These are phyloP conservation scores for Arabidopsis suecica DNA, from an alignment of 345 rosid species.

Conservation along the genomic window DNA sequence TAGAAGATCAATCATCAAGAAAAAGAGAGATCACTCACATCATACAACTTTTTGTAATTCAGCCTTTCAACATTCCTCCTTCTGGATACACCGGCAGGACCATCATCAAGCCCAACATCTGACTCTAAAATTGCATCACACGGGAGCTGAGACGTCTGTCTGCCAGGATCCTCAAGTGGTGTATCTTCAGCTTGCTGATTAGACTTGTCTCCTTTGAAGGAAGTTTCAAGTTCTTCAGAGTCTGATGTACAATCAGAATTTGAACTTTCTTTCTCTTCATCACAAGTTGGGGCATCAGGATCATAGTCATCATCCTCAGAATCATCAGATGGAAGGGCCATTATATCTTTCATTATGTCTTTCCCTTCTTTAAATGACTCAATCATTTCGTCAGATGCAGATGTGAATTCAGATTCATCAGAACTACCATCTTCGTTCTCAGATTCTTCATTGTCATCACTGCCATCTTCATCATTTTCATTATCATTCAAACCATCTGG, in stretches of 20 bases:
- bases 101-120: conserved; percentile 49
- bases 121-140: conserved; percentile 48
- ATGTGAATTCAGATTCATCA: conserved; percentile 63
- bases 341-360: conserved; percentile 42
- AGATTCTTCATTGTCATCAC: conserved; percentile 56
- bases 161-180: conserved; percentile 29
- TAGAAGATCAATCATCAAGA: conserved; percentile 13
- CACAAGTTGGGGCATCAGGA: conserved; percentile 61
- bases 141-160: conserved; percentile 41
- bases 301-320: conserved; percentile 87
- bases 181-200: conserved; percentile 48
- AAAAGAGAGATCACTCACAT: conserved; percentile 59
- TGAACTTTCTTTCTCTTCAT: conserved; percentile 61
- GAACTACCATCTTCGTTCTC: conserved; percentile 63
- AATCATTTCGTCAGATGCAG: conserved; percentile 63
- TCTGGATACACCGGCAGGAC: conserved; percentile 47
- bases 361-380: conserved; percentile 48
- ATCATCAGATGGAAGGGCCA: conserved; percentile 83
- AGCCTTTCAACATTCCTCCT: conserved; percentile 70
- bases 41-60: conserved; percentile 89
- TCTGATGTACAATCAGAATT: conserved; percentile 82
- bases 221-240: conserved; percentile 68
- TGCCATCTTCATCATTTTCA: conserved; percentile 52
- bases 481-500: conserved; percentile 56
- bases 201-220: conserved; percentile 39